Evolutionary conservation across 2,329 filamentous ascomycete genomes (phyloP), one percentile per base, ranked within the genome.

Genomic region (Lithohypha guttulata): DNA sequence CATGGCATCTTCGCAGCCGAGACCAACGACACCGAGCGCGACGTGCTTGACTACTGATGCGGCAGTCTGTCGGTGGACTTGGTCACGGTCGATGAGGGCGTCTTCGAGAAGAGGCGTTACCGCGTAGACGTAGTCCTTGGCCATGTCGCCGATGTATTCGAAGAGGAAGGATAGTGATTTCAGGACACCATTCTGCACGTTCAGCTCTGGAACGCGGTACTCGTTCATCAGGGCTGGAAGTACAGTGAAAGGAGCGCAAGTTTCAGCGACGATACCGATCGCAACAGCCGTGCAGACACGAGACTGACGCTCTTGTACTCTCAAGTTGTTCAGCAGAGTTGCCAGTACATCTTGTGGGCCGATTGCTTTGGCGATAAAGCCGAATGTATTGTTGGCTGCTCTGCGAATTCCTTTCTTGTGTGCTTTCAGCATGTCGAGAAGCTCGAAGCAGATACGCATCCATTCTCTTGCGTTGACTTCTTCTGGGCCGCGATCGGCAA

Each of bases 381-480:
- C 91, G 55, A 98, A 98, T 0, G 91, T 98, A 69, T 98, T 98
- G 75, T 98, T 98, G 53, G 91, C 93, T 15, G 91, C 91, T 61
- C 91, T 81, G 49, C 91, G 83, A 52, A 98, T 98, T 49, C 91
- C 93, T 72, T 98, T 98, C 67, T 98, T 98, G 70, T 98, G 91
- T 5, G 91, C 91, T 65, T 98, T 98, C 55, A 98, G 75, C 91
- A 98, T 98, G 64, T 98, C 91, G 20, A 98, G 77, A 39, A 98
- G 70, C 66, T 98, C 91, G 62, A 98, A 98, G 66, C 91, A 98
- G 59, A 98, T 98, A 59, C 91, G 80, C 93, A 98, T 98, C 91
- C 91, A 98, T 63, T 98, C 91, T 55, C 91, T 77, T 10, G 91
- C 87, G 57, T 94, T 94, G 58, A 98, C 91, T 47, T 83, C 89